Percentiles rank a stretch among this genome's conserved stretches.
These are phyloP conservation scores for Aspergillus luchuensis DNA, from an alignment of 2,329 filamentous ascomycete species.

Conservation along the genomic window DNA sequence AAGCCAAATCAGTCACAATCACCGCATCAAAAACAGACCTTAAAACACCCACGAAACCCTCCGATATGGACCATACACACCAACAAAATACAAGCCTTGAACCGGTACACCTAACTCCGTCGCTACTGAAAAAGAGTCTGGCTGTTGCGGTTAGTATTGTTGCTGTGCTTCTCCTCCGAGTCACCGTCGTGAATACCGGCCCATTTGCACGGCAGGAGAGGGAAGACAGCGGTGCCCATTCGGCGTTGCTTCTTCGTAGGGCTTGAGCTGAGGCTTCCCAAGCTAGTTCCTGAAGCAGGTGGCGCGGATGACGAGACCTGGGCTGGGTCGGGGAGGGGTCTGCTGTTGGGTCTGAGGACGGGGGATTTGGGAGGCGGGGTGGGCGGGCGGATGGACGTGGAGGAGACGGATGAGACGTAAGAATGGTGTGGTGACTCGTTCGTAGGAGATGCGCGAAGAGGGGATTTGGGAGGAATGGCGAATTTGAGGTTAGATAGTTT, in stretches of 20 bases:
- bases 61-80: slow-evolving; percentile 19
- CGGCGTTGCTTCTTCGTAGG: slow-evolving; percentile 16
- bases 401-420: not conserved
- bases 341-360: not conserved
- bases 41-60: slow-evolving; percentile 8
- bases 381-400: not conserved
- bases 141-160: not conserved
- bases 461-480: slow-evolving; percentile 1
- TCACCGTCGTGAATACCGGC: not conserved
- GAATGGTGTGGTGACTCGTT: not conserved
- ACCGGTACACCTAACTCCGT: slow-evolving; percentile 24
- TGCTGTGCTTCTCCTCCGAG: not conserved
- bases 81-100: slow-evolving; percentile 15
- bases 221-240: slow-evolving; percentile 17
- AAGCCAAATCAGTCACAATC: not conserved
- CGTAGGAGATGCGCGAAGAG: not conserved
- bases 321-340: not conserved
- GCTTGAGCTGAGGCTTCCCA: not conserved
- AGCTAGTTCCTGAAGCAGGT: not conserved
- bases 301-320: not conserved
- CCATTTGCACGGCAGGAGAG: slow-evolving; percentile 3
- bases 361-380: not conserved
- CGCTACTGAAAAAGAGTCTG: slow-evolving; percentile 25
- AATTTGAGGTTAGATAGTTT: slow-evolving; percentile 8
- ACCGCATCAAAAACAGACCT: not conserved